Base-by-base conservation (phyloP, 768 basidiomycete species). In the Melanogaster broomeanus region DNA sequence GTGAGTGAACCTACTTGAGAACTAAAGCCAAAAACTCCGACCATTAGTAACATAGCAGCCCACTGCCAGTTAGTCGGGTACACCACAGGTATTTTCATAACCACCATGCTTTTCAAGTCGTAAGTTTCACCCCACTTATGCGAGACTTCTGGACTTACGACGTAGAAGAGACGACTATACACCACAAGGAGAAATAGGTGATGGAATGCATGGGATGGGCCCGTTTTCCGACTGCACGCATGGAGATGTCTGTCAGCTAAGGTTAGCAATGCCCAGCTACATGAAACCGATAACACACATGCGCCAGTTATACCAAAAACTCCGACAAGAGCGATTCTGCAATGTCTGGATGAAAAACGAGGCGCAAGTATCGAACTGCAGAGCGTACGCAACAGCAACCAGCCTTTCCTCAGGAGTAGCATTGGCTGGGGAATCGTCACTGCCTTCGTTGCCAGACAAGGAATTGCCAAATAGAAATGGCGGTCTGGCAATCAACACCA, bases 401-500 rank as follows among this genome's bases (percentile, higher is more conserved):
- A 90, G 63, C 42, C 90, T 68, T 61, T 74, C 68, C 19, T 46
- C 59, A 15, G 59, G 65, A 5, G 59, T 71, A 13, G 46, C 69
- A 22, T 53, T 55, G 10, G 53, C 45, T 11, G 46, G 52, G 4
- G 25, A 21, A 24, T 30, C 51, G n/a, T 18, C 44, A 18, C 51
- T 53, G 15, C 30, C 45, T 11, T 25, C 31, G 15, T 42, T 27
- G 4, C 27, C 18, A 25, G 40, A n/a, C n/a, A n/a, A 31, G 25
- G 53, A 43, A 48, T 54, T 49, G 3, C 85, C 87, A 58, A 97
- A 95, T 7, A 97, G 58, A 45, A 84, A 82, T 1, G 77, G 71
- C 0, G 93, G 93, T 31, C 90, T 77, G 11, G 92, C 89, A 44
- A 97, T 91, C 8, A 93, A 74, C 13, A 94, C 65, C 9, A 93